Evolutionary conservation across 129 eudicot genomes (phyloP).

Genomic region (Lactuca saligna): DNA sequence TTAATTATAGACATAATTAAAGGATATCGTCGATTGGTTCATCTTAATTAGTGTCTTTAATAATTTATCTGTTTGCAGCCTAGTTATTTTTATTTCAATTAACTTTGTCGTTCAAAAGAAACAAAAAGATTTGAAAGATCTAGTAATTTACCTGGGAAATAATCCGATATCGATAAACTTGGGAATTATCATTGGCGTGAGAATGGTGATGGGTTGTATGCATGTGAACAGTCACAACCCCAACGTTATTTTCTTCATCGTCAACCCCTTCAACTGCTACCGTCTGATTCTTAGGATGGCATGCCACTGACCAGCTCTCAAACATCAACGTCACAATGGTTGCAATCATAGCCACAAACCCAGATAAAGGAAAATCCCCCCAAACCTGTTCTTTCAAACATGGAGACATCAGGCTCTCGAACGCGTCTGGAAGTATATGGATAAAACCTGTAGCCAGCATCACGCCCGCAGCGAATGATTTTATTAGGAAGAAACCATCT

Average conservation of each 20-base stretch:
- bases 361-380: conserved; percentile 46
- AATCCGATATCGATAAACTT: conserved; percentile 33
- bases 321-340: conserved; percentile 37
- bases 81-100: too few species aligned
- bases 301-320: conserved; percentile 29
- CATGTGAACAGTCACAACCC: conserved; percentile 29
- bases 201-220: conserved; percentile 43
- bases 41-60: too few species aligned
- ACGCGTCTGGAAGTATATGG: conserved; percentile 54
- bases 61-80: too few species aligned
- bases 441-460: conserved; percentile 49
- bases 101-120: too few species aligned
- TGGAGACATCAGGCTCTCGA: conserved; percentile 28
- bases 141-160: conserved; percentile 33
- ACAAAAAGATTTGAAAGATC: too few species aligned
- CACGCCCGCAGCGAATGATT: conserved; percentile 54
- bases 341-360: conserved; percentile 43
- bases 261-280: conserved; percentile 5
- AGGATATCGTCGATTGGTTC: too few species aligned
- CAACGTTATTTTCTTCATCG: conserved; percentile 29
- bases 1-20: too few species aligned
- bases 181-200: conserved; percentile 20
- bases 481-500: conserved; percentile 34
- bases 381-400: conserved; percentile 32
- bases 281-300: conserved; percentile 7